Conservation (phyloP, 2,329 filamentous ascomycete species). For the Xylaria sp. region DNA sequence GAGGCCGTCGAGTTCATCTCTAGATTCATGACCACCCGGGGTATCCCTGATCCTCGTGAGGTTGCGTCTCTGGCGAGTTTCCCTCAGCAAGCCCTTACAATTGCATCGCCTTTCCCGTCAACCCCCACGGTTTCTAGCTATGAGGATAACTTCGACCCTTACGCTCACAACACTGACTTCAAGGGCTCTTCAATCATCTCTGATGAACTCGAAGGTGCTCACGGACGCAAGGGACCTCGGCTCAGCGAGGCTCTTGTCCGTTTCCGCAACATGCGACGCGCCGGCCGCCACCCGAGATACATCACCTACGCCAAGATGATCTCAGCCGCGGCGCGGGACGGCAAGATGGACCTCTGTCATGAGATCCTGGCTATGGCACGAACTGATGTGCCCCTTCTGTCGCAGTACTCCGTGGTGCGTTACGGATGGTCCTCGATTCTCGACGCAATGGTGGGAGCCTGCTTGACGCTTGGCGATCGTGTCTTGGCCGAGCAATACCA, state of each 20-base stretch:
- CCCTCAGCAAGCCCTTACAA: constrained; percentile 50
- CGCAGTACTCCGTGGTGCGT: constrained; percentile 83
- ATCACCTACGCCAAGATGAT: constrained; percentile 98
- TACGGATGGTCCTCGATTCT: constrained; percentile 97
- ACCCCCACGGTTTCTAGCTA: constrained; percentile 62
- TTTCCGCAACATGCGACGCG: constrained; percentile 90
- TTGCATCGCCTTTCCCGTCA: constrained; percentile 55
- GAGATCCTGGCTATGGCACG: constrained; percentile 90
- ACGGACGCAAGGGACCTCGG: constrained; percentile 71
- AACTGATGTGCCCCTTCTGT: constrained; percentile 80
- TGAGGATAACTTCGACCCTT: constrained; percentile 88
- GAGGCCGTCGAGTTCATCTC: constrained; percentile 76
- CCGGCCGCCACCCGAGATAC: constrained; percentile 89
- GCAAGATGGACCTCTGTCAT: constrained; percentile 78
- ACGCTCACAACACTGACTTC: constrained; percentile 87
- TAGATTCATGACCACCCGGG: constrained; percentile 60
- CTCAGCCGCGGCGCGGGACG: constrained; percentile 81
- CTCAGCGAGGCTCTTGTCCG: constrained; percentile 80
- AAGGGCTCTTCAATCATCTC: constrained; percentile 90
- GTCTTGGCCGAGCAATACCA: constrained; percentile 83
- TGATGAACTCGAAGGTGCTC: constrained; percentile 81
- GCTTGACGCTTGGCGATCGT: constrained; percentile 80
- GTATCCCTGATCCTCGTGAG: constrained; percentile 58
- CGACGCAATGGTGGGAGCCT: constrained; percentile 94
- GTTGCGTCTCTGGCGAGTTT: constrained; percentile 51